Percentiles rank a stretch among this genome's conserved stretches.
Evolutionary conservation across 371 early-diverging fungal species (phyloP).

Genomic region (Mortierella sp.): DNA sequence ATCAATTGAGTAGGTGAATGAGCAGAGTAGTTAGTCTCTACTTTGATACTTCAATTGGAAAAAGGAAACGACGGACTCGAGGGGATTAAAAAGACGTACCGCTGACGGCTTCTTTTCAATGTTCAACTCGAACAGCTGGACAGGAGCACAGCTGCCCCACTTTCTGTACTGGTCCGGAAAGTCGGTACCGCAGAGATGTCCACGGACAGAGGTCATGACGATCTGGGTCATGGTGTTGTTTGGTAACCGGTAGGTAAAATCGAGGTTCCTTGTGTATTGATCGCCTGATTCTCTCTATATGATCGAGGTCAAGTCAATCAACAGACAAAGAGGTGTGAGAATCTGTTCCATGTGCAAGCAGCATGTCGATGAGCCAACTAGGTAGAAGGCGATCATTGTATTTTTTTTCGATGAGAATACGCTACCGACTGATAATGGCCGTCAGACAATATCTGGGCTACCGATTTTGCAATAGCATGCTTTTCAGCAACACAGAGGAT

Average conservation of each 20-base stretch:
- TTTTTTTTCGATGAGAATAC: too few relatives aligned
- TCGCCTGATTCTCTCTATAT: conserved; percentile 66
- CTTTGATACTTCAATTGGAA: not conserved
- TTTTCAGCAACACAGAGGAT: conserved; percentile 99
- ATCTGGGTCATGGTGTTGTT: conserved; percentile 71
- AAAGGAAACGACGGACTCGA: not conserved
- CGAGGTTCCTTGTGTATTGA: conserved; percentile 84
- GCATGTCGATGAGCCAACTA: too few relatives aligned
- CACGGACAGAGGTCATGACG: conserved; percentile 88
- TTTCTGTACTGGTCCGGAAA: conserved; percentile 70
- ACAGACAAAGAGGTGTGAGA: not conserved
- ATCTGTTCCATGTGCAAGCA: too few relatives aligned
- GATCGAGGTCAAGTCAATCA: not conserved
- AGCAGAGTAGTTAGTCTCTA: not conserved
- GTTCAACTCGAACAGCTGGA: conserved; percentile 75
- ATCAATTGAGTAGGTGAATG: not conserved
- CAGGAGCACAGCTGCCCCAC: conserved; percentile 75
- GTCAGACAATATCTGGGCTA: conserved; percentile 86
- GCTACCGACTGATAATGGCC: conserved; percentile 38
- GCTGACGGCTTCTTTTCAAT: conserved; percentile 54
- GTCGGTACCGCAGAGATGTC: conserved; percentile 81
- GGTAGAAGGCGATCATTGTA: too few relatives aligned
- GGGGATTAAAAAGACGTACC: conserved; percentile 9
- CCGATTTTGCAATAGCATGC: conserved; percentile 95
- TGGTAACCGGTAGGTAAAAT: conserved; percentile 75